Base-by-base conservation (phyloP, 306 rosid genomes). In the Acacia crassicarpa region DNA sequence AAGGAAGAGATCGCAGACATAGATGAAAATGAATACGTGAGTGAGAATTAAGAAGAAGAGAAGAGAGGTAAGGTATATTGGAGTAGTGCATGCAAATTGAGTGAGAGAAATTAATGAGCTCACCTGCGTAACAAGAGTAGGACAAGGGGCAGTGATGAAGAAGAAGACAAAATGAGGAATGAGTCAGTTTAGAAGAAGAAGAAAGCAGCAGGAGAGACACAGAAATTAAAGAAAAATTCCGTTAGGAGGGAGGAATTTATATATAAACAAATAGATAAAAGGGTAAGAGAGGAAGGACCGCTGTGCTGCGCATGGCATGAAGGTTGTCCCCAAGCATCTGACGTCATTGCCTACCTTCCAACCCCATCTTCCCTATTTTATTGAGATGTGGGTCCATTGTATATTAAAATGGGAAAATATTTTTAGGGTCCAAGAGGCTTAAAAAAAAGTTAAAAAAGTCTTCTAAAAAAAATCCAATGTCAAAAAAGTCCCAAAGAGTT, bases 251-350 rank as follows among this genome's bases (percentile, higher is more conserved):
- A 79, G 83, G 48, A 84, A 61, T 11, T 8, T 22, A 61, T 25
- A 54, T 19, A 53, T 19, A 53, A 1, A 53, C 20, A 53, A 5
- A 51, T 51, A 23, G 23, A 22, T 25, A 86, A 82, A 75, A 82
- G 65, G 62, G 61, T 2, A 5, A 5, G 25, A 43, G 76, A 80
- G 79, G 85, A 76, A 89, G 98, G 98, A 89, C 93, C 95, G 94
- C 94, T 83, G 85, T 77, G 84, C 71, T 90, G 98, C 98, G 98
- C 98, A 90, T 94, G 98, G 95, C 46, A 89, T 88, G 53, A 83
- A 76, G 81, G 76, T 87, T 90, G 95, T 90, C 97, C 97, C 92
- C 94, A 1, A 75, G 79, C 82, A 32, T 79, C 78, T 90, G 91
- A 89, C 85, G 92, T 92, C 94, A 89, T 41, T 69, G 54, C 91